These are phyloP conservation scores for Asterella californica DNA, from an alignment of 225 moss, liverwort and hornwort genomes.

Conservation along the genomic window DNA sequence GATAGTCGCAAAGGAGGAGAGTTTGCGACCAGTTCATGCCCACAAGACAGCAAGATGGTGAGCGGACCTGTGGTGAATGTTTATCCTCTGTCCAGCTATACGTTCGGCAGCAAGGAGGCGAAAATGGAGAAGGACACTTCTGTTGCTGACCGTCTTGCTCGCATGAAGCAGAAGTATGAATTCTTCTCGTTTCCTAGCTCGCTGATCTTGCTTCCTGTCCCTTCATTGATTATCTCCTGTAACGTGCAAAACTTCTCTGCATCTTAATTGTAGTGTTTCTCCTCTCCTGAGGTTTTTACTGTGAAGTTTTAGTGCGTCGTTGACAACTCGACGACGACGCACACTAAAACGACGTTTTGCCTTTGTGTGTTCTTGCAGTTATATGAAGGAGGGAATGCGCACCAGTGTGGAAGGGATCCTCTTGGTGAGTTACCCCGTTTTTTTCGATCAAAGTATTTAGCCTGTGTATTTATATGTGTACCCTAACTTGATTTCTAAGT, in stretches of 20 bases:
- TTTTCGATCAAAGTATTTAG: neutral
- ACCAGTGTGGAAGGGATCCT: conserved; percentile 98
- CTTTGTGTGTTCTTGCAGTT: conserved; percentile 52
- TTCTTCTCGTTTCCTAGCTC: neutral
- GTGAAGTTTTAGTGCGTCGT: neutral
- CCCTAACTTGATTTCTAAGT: neutral
- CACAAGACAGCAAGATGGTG: conserved; percentile 53
- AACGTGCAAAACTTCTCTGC: neutral
- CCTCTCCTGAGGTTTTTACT: neutral
- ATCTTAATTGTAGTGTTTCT: neutral
- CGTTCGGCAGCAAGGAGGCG: conserved; percentile 97
- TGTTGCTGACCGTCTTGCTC: conserved; percentile 94
- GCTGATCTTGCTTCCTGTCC: neutral
- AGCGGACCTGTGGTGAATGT: conserved; percentile 93
- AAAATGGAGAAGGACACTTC: conserved; percentile 99
- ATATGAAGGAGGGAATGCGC: conserved; percentile 99
- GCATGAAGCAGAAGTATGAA: conserved; percentile 90
- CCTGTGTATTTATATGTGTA: neutral
- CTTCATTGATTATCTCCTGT: neutral
- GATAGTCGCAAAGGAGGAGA: neutral
- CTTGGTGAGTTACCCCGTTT: conserved; percentile 56
- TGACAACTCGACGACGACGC: too few species aligned
- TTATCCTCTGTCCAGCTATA: conserved; percentile 95
- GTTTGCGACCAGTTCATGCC: conserved; percentile 1
- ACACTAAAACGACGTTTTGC: neutral